Percentiles rank a stretch among this genome's conserved stretches.
Evolutionary conservation across 2,329 filamentous ascomycete species (phyloP).

Genomic region (Neocucurbitaria cava): DNA sequence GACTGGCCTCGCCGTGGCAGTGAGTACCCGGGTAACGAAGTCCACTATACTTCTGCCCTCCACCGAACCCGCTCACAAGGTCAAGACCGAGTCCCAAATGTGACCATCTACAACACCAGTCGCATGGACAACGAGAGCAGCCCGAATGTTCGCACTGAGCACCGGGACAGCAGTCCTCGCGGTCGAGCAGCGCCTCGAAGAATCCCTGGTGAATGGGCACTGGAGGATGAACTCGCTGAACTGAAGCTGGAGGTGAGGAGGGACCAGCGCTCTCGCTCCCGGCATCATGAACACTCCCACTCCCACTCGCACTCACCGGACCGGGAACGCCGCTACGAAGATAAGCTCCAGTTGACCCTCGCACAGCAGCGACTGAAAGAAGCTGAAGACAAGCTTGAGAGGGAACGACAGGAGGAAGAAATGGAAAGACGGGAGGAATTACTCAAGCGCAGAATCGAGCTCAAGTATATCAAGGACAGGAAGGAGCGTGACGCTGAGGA

Average conservation of each 20-base stretch:
- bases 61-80: constrained; percentile 56
- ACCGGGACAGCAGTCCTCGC: constrained; percentile 35
- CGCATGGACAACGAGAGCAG: constrained; percentile 47
- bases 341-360: constrained; percentile 45
- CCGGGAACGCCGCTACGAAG: constrained; percentile 32
- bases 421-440: constrained; percentile 49
- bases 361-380: constrained; percentile 46
- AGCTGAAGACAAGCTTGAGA: constrained; percentile 42
- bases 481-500: constrained; percentile 41
- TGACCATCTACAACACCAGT: constrained; percentile 57
- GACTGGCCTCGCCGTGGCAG: constrained; percentile 34
- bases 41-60: constrained; percentile 40
- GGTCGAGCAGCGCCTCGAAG: constrained; percentile 34
- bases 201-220: constrained; percentile 43
- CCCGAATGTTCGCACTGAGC: constrained; percentile 43
- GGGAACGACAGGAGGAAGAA: constrained; percentile 44
- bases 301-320: constrained; percentile 22
- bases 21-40: constrained; percentile 41
- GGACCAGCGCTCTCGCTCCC: constrained; percentile 33
- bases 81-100: constrained; percentile 51
- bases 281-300: constrained; percentile 29
- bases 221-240: constrained; percentile 46
- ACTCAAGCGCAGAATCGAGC: constrained; percentile 41
- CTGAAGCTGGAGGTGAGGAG: constrained; percentile 35
- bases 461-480: constrained; percentile 46